Percentiles rank a stretch among this genome's conserved stretches.
phyloP scores from a whole-genome alignment of 148 eudicot species.

The Bassia scoparia region DNA sequence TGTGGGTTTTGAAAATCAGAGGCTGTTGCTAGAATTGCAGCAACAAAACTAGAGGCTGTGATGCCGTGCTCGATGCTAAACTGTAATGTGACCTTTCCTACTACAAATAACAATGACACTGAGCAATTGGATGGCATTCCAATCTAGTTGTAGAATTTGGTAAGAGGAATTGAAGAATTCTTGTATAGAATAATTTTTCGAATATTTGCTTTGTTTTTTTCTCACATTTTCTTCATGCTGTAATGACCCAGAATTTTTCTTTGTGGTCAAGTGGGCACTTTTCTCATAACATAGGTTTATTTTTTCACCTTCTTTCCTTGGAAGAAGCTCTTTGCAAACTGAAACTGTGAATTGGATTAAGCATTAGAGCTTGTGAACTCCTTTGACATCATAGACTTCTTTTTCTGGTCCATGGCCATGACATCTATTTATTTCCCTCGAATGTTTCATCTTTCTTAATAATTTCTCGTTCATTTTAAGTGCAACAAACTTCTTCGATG shows the following conservation, averaged over 20 bases:
- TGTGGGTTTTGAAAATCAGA: background rate
- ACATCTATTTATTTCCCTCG: background rate
- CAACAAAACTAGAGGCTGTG: background rate
- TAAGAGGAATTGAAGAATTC: slow-evolving; percentile 7
- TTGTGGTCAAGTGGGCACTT: slow-evolving; percentile 15
- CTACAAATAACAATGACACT: background rate
- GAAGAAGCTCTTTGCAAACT: slow-evolving; percentile 15
- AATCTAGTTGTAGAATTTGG: background rate
- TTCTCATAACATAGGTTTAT: background rate
- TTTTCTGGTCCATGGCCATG: background rate
- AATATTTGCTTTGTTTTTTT: slow-evolving; percentile 4
- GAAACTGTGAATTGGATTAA: slow-evolving; percentile 1
- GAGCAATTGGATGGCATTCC: background rate
- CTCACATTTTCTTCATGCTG: slow-evolving; percentile 5
- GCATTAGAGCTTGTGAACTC: slow-evolving; percentile 7
- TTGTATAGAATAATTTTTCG: slow-evolving; percentile 18
- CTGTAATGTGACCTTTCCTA: background rate
- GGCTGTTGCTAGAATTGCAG: background rate
- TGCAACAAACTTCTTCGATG: no score
- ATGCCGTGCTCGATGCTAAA: background rate
- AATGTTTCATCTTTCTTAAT: no score
- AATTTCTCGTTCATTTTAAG: no score
- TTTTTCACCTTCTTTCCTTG: background rate
- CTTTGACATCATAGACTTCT: background rate
- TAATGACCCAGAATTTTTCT: slow-evolving; percentile 15